Percentiles rank a stretch among this genome's conserved stretches.
Conservation (phyloP, 164 flowering plant species). For the Annona cherimola region DNA sequence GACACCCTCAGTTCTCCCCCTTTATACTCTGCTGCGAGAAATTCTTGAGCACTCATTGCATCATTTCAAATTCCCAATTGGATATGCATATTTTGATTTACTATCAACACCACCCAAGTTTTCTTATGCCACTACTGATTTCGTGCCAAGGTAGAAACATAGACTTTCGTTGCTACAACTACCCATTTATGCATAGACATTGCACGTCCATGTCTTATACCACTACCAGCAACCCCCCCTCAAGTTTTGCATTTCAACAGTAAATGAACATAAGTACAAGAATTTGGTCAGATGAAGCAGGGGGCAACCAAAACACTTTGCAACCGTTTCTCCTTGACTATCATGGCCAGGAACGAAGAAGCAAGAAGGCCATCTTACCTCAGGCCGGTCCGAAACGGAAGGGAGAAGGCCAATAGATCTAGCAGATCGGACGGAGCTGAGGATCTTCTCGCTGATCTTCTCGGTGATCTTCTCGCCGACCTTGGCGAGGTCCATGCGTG, state of each 20-base stretch:
- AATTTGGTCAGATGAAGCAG: background rate
- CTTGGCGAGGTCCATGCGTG: conserved; percentile 84
- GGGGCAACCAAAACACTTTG: background rate
- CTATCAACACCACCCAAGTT: no score
- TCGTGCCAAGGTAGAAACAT: no score
- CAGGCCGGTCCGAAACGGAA: conserved; percentile 76
- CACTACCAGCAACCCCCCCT: background rate
- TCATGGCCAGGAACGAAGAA: background rate
- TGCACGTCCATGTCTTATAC: background rate
- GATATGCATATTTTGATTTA: no score
- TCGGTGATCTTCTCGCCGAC: conserved; percentile 76
- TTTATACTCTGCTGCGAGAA: no score
- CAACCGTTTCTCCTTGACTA: no score
- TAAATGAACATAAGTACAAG: background rate
- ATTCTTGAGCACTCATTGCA: no score
- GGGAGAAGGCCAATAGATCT: conserved; percentile 83
- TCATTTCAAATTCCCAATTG: no score
- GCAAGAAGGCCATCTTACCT: conserved; percentile 37
- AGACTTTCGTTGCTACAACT: no score
- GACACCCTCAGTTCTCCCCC: no score
- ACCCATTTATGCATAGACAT: background rate
- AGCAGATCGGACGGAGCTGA: conserved; percentile 92
- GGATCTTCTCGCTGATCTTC: conserved; percentile 86
- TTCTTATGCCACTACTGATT: no score
- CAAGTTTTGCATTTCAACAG: background rate